These are phyloP conservation scores for Mucor sp. DNA, from an alignment of 371 early-diverging fungal genomes.

Conservation along the genomic window DNA sequence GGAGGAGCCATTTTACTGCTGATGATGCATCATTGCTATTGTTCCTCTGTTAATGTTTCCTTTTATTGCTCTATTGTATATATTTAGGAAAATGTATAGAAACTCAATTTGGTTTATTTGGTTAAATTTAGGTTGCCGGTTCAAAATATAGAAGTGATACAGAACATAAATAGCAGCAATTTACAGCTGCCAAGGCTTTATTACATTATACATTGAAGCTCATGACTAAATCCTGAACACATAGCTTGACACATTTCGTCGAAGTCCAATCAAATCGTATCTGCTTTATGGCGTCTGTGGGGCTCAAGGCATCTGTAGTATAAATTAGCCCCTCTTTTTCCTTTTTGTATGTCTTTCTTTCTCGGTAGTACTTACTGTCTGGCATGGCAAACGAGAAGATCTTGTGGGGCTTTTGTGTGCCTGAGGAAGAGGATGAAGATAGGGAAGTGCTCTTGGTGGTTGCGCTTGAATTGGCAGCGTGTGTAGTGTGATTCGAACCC, in stretches of 20 bases:
- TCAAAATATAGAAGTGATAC: not conserved
- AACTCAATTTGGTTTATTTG: not conserved
- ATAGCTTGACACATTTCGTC: slow-evolving; percentile 64
- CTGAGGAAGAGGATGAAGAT: slow-evolving; percentile 3
- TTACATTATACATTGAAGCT: slow-evolving; percentile 51
- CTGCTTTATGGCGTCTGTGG: slow-evolving; percentile 49
- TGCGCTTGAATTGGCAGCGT: not conserved
- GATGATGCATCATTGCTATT: not conserved
- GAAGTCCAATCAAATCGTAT: slow-evolving; percentile 74
- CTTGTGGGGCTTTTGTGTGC: slow-evolving; percentile 56
- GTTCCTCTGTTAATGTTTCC: not conserved
- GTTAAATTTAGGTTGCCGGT: not conserved
- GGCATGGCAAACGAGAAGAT: slow-evolving; percentile 72
- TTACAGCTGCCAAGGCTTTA: not conserved
- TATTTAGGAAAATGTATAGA: not conserved
- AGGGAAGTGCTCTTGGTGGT: slow-evolving; percentile 1
- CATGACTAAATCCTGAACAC: slow-evolving; percentile 58
- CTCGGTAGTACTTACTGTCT: slow-evolving; percentile 27
- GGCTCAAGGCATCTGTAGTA: slow-evolving; percentile 30
- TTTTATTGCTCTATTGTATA: not conserved
- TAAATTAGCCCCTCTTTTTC: not conserved
- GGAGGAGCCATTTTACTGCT: not conserved
- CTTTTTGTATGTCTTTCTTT: not conserved
- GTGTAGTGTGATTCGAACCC: slow-evolving; percentile 5
- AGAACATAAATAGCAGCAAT: not conserved